Conservation (phyloP, 1,284 basidiomycete species). For the Malassezia obtusa region DNA sequence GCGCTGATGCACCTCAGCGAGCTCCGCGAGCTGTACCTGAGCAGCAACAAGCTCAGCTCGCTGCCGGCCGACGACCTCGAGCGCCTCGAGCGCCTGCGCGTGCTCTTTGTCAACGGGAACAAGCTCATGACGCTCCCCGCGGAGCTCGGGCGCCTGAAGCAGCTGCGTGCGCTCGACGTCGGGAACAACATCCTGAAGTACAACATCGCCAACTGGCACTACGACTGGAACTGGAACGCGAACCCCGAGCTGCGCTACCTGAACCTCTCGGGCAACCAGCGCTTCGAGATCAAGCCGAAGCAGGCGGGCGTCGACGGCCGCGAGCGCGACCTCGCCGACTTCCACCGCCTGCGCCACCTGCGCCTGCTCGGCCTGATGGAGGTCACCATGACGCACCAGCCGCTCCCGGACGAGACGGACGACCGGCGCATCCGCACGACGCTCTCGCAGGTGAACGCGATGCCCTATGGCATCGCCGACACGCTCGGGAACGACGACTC, state of each 20-base stretch:
- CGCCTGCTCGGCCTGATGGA: conserved; percentile 93
- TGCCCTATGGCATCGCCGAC: conserved; percentile 95
- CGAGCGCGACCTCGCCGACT: conserved; percentile 61
- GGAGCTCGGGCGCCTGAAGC: conserved; percentile 74
- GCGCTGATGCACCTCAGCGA: conserved; percentile 63
- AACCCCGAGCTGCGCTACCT: conserved; percentile 84
- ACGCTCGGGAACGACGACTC: conserved; percentile 59
- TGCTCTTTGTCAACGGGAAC: conserved; percentile 84
- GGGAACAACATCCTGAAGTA: conserved; percentile 92
- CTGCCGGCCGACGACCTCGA: conserved; percentile 61
- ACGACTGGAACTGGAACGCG: conserved; percentile 99
- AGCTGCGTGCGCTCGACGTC: conserved; percentile 75
- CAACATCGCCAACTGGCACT: conserved; percentile 97
- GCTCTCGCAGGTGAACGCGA: conserved; percentile 74
- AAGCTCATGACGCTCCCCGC: conserved; percentile 82
- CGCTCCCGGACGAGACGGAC: conserved; percentile 67
- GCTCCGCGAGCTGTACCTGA: conserved; percentile 80
- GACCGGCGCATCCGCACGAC: conserved; percentile 87
- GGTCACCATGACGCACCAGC: conserved; percentile 65
- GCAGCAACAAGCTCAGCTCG: conserved; percentile 81
- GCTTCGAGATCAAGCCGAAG: conserved; percentile 69
- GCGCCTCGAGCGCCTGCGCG: conserved; percentile 32
- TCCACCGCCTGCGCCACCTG: conserved; percentile 70
- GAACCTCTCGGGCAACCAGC: conserved; percentile 76
- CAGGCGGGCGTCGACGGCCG: conserved; percentile 42